These are phyloP conservation scores for Peniophora sp. DNA, from an alignment of 1,284 basidiomycete genomes.

Conservation along the genomic window DNA sequence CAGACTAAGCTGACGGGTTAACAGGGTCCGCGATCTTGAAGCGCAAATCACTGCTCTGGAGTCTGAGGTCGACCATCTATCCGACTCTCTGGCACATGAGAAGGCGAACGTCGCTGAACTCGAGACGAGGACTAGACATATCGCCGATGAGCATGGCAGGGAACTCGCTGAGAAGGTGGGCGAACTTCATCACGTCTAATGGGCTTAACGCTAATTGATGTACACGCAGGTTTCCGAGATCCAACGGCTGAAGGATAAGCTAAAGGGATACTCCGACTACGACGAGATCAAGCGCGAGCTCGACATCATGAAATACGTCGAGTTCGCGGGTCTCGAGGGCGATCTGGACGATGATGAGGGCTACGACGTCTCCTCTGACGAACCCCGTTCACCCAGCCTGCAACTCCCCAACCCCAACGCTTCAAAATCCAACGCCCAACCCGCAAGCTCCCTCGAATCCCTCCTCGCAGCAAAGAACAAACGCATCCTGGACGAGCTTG, in stretches of 20 bases:
- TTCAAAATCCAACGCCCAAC: conserved; percentile 67
- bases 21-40: conserved; percentile 67
- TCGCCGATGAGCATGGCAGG: conserved; percentile 51
- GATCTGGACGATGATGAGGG: conserved; percentile 43
- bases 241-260: conserved; percentile 54
- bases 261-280: conserved; percentile 78
- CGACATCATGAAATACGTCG: conserved; percentile 97
- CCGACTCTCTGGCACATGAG: conserved; percentile 62
- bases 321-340: conserved; percentile 82
- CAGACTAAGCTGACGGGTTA: too few species aligned
- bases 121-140: conserved; percentile 43
- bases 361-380: conserved; percentile 3
- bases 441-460: conserved; percentile 80
- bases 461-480: conserved; percentile 93
- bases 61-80: conserved; percentile 64
- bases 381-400: conserved; percentile 35
- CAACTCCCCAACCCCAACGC: conserved; percentile 84
- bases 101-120: conserved; percentile 48
- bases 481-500: conserved; percentile 88
- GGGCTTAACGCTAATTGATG: neutral
- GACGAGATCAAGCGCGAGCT: conserved; percentile 95
- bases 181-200: neutral
- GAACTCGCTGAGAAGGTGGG: conserved; percentile 54
- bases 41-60: conserved; percentile 66
- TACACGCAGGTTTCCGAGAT: conserved; percentile 46